Base-by-base conservation (phyloP, 805 yeast species). In the Kluyveromyces starmeri region DNA sequence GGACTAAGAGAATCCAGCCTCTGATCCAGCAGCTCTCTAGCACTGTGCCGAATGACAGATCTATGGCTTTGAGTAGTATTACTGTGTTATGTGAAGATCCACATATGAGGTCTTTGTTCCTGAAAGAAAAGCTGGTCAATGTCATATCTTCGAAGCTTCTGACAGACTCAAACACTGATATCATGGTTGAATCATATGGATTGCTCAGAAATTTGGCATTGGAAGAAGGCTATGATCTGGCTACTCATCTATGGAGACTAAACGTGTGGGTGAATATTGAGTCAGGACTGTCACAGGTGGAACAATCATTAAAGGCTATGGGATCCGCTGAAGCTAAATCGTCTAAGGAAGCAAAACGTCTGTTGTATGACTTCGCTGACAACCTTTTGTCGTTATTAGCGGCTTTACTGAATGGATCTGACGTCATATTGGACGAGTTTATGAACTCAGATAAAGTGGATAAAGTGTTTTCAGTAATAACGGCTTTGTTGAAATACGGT, bases 221-320 rank as follows among this genome's bases (percentile, higher is more conserved):
- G 35, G 95, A 84, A 50, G 95, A 86, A 58, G 96, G 96, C 14
- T 78, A 83, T 46, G 94, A 84, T 43, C 70, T 84, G 23, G 75
- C 85, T 18, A 71, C 73, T 14, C 74, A 72, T 53, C 55, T 83
- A 35, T 81, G 94, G 83, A 72, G 96, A 51, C 74, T 75, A 12
- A 75, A 81, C 41, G 74, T 89, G 27, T 78, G 95, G 82, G 64
- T 70, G 0, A 59, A 71, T 18, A 66, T 85, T 26, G 71, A 67
- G 30, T 43, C 53, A 4, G 71, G 77, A 2, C 59, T 83, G 28
- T 53, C 53, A 1, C 77, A 77, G 41, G 67, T 76, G 16, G 53
- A 63, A 23, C 53, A 51, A 1, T 73, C 84, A 0, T 62, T 78
- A 28, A 53, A 61, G 16, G 67, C 62, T 40, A 48, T 71, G 37